Evolutionary conservation across 108 stramenopile genomes (phyloP), one percentile per base, ranked within the genome.

Genomic region (Cylindrotheca fusiformis): DNA sequence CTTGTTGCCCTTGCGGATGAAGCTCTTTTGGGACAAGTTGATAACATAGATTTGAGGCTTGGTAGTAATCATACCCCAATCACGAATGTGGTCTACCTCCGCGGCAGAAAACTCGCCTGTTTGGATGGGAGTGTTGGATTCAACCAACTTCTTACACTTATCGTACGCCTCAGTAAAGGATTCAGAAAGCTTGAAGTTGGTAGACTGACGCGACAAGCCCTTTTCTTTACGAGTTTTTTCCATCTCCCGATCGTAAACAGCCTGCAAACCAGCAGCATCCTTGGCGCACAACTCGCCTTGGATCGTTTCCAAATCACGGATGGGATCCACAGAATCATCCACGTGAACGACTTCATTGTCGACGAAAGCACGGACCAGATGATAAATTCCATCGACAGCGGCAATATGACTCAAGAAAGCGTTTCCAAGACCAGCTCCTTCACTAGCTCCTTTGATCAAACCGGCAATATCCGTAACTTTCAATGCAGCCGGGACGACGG

Each of bases 381-480:
- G 98, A 85, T 79, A 97, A 64, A 97, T 95, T 29, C 98, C 97
- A 80, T 97, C 98, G 32, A 97, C 98, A 22, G 97, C 95, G 23
- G 94, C 93, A 83, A 97, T 97, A 77, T 97, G 97, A 60, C 83
- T 86, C 36, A 99, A 85, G 68, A 99, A 99, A 19, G 97, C 99
- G 72, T 99, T 99, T 31, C 99, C 99, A 2, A 99, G 78, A 26
- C 99, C 99, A 22, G 97, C 97, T 44, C 99, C 99, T 74, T 98
- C 97, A 29, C 94, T 84, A 22, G 99, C 99, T 27, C 99, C 99
- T 21, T 77, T 71, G 63, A 99, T 97, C 51, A 99, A 75, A 41
- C 99, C 99, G 28, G 99, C 99, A 81, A 99, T 99, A 79, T 99
- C 99, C 4, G 95, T 96, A 45, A 99, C 86, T 45, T 94, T 96